These are phyloP conservation scores for Graphium sp. DNA, from an alignment of 2,329 filamentous ascomycete genomes.

Conservation along the genomic window DNA sequence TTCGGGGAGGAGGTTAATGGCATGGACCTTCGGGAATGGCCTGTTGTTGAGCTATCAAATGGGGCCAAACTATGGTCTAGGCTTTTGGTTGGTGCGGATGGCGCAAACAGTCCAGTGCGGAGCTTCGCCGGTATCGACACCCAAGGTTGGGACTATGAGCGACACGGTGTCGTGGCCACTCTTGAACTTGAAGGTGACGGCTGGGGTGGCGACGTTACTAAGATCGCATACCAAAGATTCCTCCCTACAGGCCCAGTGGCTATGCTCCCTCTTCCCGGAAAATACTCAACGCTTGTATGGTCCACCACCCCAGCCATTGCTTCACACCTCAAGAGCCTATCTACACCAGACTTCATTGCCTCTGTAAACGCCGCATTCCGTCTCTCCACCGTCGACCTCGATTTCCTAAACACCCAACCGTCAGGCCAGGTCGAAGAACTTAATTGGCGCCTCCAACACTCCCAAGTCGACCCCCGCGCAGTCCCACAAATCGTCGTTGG, in stretches of 20 bases:
- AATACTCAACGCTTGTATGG: conserved; percentile 80
- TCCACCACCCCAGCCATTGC: conserved; percentile 75
- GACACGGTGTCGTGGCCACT: conserved; percentile 84
- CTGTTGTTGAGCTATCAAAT: conserved; percentile 57
- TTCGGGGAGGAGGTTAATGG: conserved; percentile 54
- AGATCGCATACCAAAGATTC: conserved; percentile 89
- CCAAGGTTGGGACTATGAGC: conserved; percentile 82
- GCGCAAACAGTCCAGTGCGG: conserved; percentile 85
- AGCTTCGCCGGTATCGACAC: conserved; percentile 75
- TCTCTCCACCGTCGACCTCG: conserved; percentile 60
- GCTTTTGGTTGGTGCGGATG: conserved; percentile 82
- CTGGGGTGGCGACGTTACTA: conserved; percentile 34
- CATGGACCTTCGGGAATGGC: conserved; percentile 73
- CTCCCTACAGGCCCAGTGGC: conserved; percentile 83
- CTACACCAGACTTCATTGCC: conserved; percentile 56
- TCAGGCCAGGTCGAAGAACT: conserved; percentile 56
- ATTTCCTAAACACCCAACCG: conserved; percentile 57
- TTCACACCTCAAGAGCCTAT: conserved; percentile 59
- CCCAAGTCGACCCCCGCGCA: conserved; percentile 29
- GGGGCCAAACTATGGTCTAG: conserved; percentile 58
- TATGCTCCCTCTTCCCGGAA: conserved; percentile 74
- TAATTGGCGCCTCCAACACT: conserved; percentile 67
- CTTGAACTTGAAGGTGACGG: conserved; percentile 51
- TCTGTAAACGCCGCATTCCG: conserved; percentile 92
- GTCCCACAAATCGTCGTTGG: conserved; percentile 50